phyloP scores from a whole-genome alignment of 345 rosid species.

The Leavenworthia alabamica region DNA sequence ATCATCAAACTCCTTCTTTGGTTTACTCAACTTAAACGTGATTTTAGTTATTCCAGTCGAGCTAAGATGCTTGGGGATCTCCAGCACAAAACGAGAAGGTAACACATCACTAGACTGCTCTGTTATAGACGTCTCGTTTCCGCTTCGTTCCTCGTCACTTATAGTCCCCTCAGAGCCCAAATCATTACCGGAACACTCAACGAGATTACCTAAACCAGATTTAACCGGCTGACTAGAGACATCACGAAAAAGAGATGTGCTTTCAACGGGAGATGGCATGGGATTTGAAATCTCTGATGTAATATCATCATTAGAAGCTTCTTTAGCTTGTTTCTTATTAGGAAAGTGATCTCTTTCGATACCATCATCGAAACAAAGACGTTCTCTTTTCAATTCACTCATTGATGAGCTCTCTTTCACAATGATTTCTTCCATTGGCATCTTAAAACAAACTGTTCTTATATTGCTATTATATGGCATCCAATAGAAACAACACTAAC shows the following conservation, averaged over 20 bases:
- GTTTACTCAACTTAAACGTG: conserved; percentile 73
- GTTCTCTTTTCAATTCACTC: conserved; percentile 46
- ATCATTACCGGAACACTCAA: conserved; percentile 35
- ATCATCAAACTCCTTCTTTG: conserved; percentile 44
- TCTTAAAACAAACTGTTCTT: conserved; percentile 42
- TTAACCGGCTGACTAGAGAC: conserved; percentile 43
- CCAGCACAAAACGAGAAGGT: conserved; percentile 58
- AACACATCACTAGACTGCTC: conserved; percentile 32
- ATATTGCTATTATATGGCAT: too few species aligned
- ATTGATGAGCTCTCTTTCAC: conserved; percentile 25
- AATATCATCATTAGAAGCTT: conserved; percentile 62
- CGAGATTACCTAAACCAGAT: conserved; percentile 21
- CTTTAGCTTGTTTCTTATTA: conserved; percentile 57
- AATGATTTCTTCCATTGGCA: conserved; percentile 23
- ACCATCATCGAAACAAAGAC: conserved; percentile 23
- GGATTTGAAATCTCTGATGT: conserved; percentile 87
- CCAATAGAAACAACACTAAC: conserved; percentile 14
- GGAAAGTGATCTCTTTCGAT: conserved; percentile 31
- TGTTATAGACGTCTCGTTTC: conserved; percentile 25
- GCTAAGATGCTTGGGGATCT: conserved; percentile 81
- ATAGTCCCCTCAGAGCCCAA: conserved; percentile 44
- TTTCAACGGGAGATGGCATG: conserved; percentile 47
- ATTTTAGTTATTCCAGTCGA: conserved; percentile 80
- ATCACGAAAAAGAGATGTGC: conserved; percentile 42
- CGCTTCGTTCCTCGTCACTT: conserved; percentile 49